Base-by-base conservation (phyloP, 2,329 filamentous ascomycete genomes). In the Cyclaneusma minus region DNA sequence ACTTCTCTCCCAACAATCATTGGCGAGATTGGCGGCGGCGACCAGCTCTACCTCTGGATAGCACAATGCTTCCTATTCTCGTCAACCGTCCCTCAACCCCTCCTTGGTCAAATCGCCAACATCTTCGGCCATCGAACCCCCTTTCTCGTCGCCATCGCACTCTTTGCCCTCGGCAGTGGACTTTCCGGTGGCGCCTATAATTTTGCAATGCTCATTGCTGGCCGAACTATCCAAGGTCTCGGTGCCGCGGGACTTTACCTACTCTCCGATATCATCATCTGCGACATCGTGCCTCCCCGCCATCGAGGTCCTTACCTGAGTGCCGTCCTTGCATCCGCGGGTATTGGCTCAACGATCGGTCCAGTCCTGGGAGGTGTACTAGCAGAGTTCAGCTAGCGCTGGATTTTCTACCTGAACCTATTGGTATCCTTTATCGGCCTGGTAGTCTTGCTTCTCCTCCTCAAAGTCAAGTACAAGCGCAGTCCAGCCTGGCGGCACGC, bases 151-250 rank as follows among this genome's bases (percentile, higher is more conserved):
- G 43, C 56, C 3, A 51, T 66, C 2, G 47, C 43, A 7, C 32
- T 64, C 2, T 69, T 69, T 31, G 50, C 49, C 0, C 35, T 70
- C 0, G 67, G 67, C 0, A 66, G 63, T 29, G 60, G 55, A 0
- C 48, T 74, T 3, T 55, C 50, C 21, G 67, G 63, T 1, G 55
- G 54, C 1, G 58, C 67, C 0, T 49, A 38, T 0, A 55, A 35
- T 6, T 49, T 47, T 1, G 39, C 35, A 0, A 56, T 59, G 39
- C 47, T 77, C 3, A 65, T 76, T 9, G 55, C 51, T 3, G 56
- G 51, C 4, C 54, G 68, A 1, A 54, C 54, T 0, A 42, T 74
- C 2, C 65, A 73, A 29, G 68, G 69, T 0, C 38, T 62, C 2
- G 62, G 60, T 0, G 52, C 46, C 2, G 59, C 55, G 2, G 61